phyloP scores from a whole-genome alignment of 495 filamentous ascomycete genomes.

The Penicillium dipodomyicola region DNA sequence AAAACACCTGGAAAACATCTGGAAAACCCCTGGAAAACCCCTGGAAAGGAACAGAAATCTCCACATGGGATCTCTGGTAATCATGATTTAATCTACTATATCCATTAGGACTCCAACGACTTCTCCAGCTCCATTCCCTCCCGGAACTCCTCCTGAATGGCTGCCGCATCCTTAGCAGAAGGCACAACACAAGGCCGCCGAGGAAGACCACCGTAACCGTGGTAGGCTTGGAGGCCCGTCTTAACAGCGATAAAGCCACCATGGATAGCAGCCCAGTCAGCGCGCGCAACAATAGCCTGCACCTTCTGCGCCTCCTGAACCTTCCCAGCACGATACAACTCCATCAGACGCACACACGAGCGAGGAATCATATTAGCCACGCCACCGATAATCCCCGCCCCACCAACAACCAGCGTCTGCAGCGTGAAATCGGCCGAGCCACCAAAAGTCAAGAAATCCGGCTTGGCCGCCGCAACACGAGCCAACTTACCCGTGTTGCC shows the following conservation, averaged over 20 bases:
- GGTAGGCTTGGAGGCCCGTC: constrained; percentile 67
- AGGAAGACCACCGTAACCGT: constrained; percentile 75
- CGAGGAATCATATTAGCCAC: constrained; percentile 81
- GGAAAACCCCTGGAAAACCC: neutral
- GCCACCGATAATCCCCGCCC: constrained; percentile 81
- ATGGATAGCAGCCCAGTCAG: constrained; percentile 86
- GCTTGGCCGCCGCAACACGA: constrained; percentile 65
- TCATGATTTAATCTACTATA: constrained; percentile 4
- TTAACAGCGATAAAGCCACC: constrained; percentile 87
- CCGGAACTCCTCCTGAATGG: constrained; percentile 68
- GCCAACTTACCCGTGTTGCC: constrained; percentile 91
- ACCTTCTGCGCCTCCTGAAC: constrained; percentile 68
- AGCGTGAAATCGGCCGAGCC: constrained; percentile 90
- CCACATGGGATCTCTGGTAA: neutral
- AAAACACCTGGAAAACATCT: neutral
- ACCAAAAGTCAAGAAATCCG: constrained; percentile 74
- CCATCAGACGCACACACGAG: constrained; percentile 67
- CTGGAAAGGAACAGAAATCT: neutral
- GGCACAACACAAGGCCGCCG: constrained; percentile 76
- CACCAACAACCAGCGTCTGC: constrained; percentile 79
- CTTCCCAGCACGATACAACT: constrained; percentile 70
- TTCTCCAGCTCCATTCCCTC: constrained; percentile 73
- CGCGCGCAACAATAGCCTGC: constrained; percentile 76
- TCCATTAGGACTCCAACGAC: constrained; percentile 33
- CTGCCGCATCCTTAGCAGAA: constrained; percentile 53